Percentiles rank a stretch among this genome's conserved stretches.
These are phyloP conservation scores for Syzygium jambos DNA, from an alignment of 345 rosid species.

Conservation along the genomic window DNA sequence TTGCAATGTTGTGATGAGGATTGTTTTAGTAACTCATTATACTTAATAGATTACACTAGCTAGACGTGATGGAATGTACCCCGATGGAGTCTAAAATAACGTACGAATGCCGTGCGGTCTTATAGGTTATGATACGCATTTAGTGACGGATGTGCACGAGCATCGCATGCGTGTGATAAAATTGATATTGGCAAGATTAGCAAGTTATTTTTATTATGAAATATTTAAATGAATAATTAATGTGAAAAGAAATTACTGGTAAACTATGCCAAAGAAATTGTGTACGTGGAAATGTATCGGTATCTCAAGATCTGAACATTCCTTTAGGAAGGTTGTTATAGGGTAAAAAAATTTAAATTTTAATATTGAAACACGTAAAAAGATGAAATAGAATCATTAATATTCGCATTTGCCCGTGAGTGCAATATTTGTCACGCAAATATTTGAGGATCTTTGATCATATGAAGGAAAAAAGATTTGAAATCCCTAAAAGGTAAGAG, in stretches of 20 bases:
- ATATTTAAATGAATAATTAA: background rate
- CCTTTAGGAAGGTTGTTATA: background rate
- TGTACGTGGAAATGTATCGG: background rate
- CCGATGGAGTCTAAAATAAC: background rate
- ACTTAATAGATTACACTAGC: background rate
- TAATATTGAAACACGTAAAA: background rate
- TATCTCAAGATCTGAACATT: background rate
- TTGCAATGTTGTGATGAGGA: background rate
- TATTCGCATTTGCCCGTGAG: background rate
- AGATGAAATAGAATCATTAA: background rate
- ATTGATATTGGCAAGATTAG: background rate
- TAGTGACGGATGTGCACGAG: background rate
- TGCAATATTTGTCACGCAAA: background rate
- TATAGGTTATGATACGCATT: background rate
- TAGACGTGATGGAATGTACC: background rate
- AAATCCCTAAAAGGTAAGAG: background rate
- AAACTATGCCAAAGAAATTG: background rate
- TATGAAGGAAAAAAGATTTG: background rate
- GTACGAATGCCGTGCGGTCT: background rate
- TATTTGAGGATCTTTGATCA: background rate
- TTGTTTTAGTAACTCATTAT: background rate
- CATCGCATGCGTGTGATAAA: background rate
- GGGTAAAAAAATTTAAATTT: background rate
- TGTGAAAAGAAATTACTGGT: background rate
- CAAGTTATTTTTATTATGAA: background rate